A percentile compares a stretch with the other conserved stretches of the same genome.
Evolutionary conservation across 306 rosid genomes (phyloP).

Genomic region (Amphicarpaea edgeworthii): DNA sequence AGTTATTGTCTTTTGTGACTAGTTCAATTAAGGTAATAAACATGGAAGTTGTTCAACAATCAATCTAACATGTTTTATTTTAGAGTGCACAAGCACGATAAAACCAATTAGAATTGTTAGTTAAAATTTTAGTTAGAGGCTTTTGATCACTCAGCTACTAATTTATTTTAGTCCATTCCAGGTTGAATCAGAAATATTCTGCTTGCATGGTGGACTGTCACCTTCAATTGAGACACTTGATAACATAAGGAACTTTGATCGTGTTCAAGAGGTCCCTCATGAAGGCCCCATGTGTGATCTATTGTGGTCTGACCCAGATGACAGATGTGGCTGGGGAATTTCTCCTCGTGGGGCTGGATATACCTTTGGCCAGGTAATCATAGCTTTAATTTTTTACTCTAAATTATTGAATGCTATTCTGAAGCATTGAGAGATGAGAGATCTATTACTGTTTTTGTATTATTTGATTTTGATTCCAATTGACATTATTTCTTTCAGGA

Average conservation of each 20-base stretch:
- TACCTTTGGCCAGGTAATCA: constrained; percentile 95
- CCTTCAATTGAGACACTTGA: constrained; percentile 99
- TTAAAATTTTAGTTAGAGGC: constrained; percentile 23
- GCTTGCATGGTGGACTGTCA: constrained; percentile 97
- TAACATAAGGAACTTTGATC: constrained; percentile 92
- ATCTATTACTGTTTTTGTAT: constrained; percentile 18
- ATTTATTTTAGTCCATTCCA: constrained; percentile 46
- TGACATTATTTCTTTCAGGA: constrained; percentile 67
- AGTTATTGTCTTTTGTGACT: constrained; percentile 21
- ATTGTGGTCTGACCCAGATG: constrained; percentile 99
- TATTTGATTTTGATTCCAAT: constrained; percentile 25
- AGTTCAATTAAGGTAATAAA: constrained; percentile 8
- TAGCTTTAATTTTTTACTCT: constrained; percentile 35
- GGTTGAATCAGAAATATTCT: constrained; percentile 99
- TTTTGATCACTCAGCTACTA: constrained; percentile 32
- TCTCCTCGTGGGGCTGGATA: constrained; percentile 99
- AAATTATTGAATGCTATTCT: constrained; percentile 4
- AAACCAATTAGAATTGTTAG: background rate
- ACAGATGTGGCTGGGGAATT: constrained; percentile 99
- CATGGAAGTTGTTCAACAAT: too few species aligned
- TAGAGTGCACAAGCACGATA: too few species aligned
- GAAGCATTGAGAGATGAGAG: constrained; percentile 21
- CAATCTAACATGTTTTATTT: too few species aligned
- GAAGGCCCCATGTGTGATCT: constrained; percentile 99
- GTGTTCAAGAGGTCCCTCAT: constrained; percentile 99